These are phyloP conservation scores for Zygosaccharomyces siamensis DNA, from an alignment of 805 yeast genomes.

Conservation along the genomic window DNA sequence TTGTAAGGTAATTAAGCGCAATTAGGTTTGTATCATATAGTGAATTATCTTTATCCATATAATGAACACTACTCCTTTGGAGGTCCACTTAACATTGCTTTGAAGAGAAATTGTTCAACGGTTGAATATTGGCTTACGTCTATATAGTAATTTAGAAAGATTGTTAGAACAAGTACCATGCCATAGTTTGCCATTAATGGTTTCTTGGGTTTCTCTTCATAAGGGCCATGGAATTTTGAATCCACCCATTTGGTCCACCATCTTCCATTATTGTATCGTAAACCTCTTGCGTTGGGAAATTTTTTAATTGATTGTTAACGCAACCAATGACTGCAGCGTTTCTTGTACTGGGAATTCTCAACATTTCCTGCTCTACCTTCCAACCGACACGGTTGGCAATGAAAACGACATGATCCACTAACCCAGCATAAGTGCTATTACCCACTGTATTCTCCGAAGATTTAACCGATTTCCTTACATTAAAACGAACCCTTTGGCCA, in stretches of 20 bases:
- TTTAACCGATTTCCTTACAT: conserved; percentile 37
- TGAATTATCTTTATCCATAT: conserved; percentile 3
- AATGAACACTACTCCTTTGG: conserved; percentile 5
- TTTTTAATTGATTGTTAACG: conserved; percentile 32
- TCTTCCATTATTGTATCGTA: conserved; percentile 63
- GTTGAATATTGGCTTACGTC: neutral
- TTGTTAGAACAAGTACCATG: neutral
- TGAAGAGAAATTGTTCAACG: neutral
- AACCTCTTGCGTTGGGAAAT: conserved; percentile 37
- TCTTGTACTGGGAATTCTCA: conserved; percentile 90
- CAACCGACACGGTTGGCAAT: conserved; percentile 70
- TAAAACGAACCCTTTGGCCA: conserved; percentile 68
- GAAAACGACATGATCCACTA: conserved; percentile 79
- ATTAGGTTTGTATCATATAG: conserved; percentile 1
- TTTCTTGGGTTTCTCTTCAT: conserved; percentile 66
- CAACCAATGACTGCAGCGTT: conserved; percentile 85
- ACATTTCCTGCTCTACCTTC: conserved; percentile 78
- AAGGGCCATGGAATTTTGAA: conserved; percentile 68
- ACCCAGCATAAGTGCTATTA: conserved; percentile 70
- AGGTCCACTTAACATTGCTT: neutral
- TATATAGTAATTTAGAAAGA: neutral
- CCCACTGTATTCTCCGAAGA: conserved; percentile 13
- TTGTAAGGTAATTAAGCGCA: conserved; percentile 5
- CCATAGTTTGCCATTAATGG: conserved; percentile 41
- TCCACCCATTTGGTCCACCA: conserved; percentile 92